These are phyloP conservation scores for Chalciporus piperatus DNA, from an alignment of 768 basidiomycete species.

Conservation along the genomic window DNA sequence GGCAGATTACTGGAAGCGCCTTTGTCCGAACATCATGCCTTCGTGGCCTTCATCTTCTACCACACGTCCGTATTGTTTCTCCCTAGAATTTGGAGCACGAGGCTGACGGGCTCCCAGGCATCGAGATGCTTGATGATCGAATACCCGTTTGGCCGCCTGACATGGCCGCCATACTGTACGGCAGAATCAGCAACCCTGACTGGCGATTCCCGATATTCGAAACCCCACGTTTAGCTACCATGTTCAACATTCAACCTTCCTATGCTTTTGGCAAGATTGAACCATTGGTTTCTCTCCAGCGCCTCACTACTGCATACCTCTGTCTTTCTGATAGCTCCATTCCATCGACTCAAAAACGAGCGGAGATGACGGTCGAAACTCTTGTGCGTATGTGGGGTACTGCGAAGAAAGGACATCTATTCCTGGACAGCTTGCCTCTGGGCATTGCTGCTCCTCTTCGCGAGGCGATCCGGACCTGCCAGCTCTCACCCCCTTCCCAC, in stretches of 20 bases:
- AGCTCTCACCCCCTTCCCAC: constrained; percentile 67
- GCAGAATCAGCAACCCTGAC: constrained; percentile 60
- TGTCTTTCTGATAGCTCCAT: constrained; percentile 54
- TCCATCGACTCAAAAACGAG: constrained; percentile 56
- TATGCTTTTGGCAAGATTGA: constrained; percentile 63
- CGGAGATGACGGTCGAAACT: constrained; percentile 58
- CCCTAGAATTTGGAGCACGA: background rate
- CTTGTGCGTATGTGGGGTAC: constrained; percentile 45
- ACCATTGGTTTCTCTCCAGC: constrained; percentile 51
- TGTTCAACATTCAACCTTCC: constrained; percentile 50
- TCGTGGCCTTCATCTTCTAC: constrained; percentile 55
- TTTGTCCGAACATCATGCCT: constrained; percentile 61
- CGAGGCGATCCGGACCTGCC: constrained; percentile 84
- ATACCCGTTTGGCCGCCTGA: constrained; percentile 80
- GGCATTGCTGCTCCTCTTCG: constrained; percentile 75
- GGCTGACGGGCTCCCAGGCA: constrained; percentile 31
- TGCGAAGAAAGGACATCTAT: constrained; percentile 42
- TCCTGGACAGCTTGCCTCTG: constrained; percentile 58
- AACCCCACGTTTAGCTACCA: constrained; percentile 45
- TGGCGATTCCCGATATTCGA: constrained; percentile 55
- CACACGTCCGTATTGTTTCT: constrained; percentile 18
- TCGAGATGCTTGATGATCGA: constrained; percentile 58
- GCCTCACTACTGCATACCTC: constrained; percentile 56
- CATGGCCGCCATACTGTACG: constrained; percentile 60
- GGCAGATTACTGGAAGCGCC: constrained; percentile 90